Evolutionary conservation across 2,329 filamentous ascomycete species (phyloP).

Genomic region (Paraconiothyrium brasiliense): DNA sequence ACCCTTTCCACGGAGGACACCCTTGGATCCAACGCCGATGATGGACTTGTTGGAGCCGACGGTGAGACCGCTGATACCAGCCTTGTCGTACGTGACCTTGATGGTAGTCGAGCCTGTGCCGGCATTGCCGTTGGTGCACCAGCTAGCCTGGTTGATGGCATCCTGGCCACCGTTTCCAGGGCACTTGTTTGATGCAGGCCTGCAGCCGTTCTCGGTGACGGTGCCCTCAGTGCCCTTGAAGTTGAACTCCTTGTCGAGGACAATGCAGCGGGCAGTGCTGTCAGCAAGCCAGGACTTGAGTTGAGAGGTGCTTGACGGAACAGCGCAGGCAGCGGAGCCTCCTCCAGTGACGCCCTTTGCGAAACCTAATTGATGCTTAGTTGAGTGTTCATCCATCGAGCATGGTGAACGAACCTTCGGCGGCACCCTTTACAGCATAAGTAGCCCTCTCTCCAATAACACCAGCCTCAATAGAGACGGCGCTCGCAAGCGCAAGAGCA

Average conservation of each 20-base stretch:
- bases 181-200: constrained; percentile 55
- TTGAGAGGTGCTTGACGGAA: constrained; percentile 64
- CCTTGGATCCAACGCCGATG: constrained; percentile 51
- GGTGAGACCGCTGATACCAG: constrained; percentile 36
- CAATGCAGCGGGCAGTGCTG: constrained; percentile 63
- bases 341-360: constrained; percentile 68
- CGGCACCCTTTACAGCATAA: constrained; percentile 44
- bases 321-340: constrained; percentile 63
- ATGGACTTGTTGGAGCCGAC: constrained; percentile 54
- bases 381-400: background rate
- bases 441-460: constrained; percentile 30
- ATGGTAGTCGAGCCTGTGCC: constrained; percentile 58
- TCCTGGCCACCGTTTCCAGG: constrained; percentile 67
- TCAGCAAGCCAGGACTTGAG: constrained; percentile 68
- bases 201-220: constrained; percentile 63
- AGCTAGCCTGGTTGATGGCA: constrained; percentile 68
- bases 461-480: constrained; percentile 27
- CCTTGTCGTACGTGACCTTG: constrained; percentile 58
- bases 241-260: constrained; percentile 65
- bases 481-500: constrained; percentile 28
- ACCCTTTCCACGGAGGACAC: constrained; percentile 54
- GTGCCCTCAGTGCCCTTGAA: constrained; percentile 66
- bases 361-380: constrained; percentile 38
- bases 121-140: constrained; percentile 65
- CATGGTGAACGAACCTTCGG: constrained; percentile 47